Base-by-base conservation (phyloP, 2,329 filamentous ascomycete species). In the Tolypocladium tropicale region DNA sequence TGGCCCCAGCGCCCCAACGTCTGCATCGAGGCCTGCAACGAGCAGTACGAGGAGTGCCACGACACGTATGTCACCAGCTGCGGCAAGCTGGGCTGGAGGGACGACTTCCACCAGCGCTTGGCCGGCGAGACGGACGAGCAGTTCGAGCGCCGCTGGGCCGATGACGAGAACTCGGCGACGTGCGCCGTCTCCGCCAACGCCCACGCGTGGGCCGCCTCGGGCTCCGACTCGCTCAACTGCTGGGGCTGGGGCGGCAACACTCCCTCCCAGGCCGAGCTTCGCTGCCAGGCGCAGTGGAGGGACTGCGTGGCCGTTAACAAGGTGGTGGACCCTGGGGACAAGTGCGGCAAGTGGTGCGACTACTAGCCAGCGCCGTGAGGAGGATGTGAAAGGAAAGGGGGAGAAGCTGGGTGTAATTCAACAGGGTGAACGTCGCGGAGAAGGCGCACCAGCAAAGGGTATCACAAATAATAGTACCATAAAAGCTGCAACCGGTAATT, bases 1-100 rank as follows among this genome's bases (percentile, higher is more conserved):
- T 72, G 74, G 58, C 56, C 54, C 33, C 57, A 68, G 52, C 68
- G 68, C 60, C 57, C 61, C 49, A 65, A 68, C 58, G 80, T 74
- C 53, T 82, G 80, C 64, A 63, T 69, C 53, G 77, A 79, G 60
- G 78, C 80, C 33, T 82, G 80, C 71, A 72, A 77, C 67, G 69
- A 71, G 53, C 80, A 83, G 70, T 79, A 75, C 65, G 63, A 75
- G 37, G 67, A 74, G 55, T 83, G 79, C 64, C 61, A 72, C 28
- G 65, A 65, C 43, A 74, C 75, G 41, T 82, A 82, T 61, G 77
- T 74, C 56, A 64, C 78, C 67, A 73, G 75, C 46, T 81, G 79
- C 70, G 70, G 71, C 62, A 61, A 60, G 49, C 59, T 68, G 28
- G 63, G 64, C 57, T 61, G 62, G 52, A 63, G 65, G 57, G 60